Percentiles rank a stretch among this genome's conserved stretches.
These are phyloP conservation scores for Biscogniauxia sp. DNA, from an alignment of 2,329 filamentous ascomycete species.

Conservation along the genomic window DNA sequence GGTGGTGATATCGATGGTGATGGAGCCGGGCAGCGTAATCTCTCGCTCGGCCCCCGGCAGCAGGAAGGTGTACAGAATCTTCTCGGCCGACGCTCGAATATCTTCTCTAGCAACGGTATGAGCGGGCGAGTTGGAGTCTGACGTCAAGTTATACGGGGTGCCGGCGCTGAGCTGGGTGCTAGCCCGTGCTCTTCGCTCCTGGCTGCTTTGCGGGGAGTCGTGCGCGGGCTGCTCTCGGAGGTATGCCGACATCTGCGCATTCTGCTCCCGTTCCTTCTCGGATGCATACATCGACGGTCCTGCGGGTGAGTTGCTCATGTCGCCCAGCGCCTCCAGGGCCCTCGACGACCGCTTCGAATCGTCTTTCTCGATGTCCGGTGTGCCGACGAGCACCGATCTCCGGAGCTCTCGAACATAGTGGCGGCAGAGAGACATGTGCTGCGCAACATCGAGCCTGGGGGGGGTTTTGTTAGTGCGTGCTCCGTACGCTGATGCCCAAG, in stretches of 20 bases:
- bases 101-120: constrained; percentile 86
- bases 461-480: constrained; percentile 15
- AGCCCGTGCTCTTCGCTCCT: constrained; percentile 42
- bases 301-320: constrained; percentile 59
- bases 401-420: constrained; percentile 96
- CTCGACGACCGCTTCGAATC: constrained; percentile 82
- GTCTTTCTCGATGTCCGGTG: constrained; percentile 80
- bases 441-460: constrained; percentile 92
- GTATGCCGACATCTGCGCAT: constrained; percentile 89
- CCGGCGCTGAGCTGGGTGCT: constrained; percentile 59
- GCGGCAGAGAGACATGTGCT: constrained; percentile 96
- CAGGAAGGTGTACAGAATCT: constrained; percentile 97
- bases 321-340: constrained; percentile 70
- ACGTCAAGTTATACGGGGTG: constrained; percentile 59
- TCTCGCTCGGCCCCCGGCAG: constrained; percentile 94
- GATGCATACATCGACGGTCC: constrained; percentile 62
- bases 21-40: constrained; percentile 86
- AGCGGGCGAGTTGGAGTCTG: constrained; percentile 78
- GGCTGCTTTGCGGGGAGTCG: constrained; percentile 55
- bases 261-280: constrained; percentile 73
- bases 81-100: constrained; percentile 90
- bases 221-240: constrained; percentile 66
- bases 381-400: constrained; percentile 87
- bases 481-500: constrained; percentile 5
- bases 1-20: constrained; percentile 80